Percentiles rank a stretch among this genome's conserved stretches.
Conservation (phyloP, 768 basidiomycete species). For the Amanita pallidorosea region DNA sequence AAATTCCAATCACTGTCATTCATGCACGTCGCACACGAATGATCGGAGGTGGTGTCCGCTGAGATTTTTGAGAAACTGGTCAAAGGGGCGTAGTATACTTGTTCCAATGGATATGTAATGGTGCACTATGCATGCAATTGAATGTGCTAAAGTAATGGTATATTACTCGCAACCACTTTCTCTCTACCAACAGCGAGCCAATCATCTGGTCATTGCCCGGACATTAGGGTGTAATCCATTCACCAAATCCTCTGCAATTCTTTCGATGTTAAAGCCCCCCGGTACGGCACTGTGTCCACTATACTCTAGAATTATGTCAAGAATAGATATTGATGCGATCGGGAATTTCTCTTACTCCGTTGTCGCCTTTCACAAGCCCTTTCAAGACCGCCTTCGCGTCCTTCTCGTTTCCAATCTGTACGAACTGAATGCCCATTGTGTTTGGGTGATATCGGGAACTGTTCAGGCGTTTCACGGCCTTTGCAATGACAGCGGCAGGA, state of each 20-base stretch:
- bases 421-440: conserved; percentile 20
- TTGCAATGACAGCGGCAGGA: conserved; percentile 12
- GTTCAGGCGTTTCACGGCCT: conserved; percentile 14
- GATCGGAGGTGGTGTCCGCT: too few relatives aligned
- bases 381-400: conserved; percentile 13
- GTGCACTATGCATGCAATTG: too few relatives aligned
- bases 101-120: too few relatives aligned
- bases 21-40: too few relatives aligned
- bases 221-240: conserved; percentile 22
- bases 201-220: conserved; percentile 10
- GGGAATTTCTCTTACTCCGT: conserved; percentile 13
- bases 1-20: too few relatives aligned
- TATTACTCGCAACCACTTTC: too few relatives aligned
- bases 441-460: too few relatives aligned
- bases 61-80: too few relatives aligned
- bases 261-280: conserved; percentile 16
- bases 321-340: too few relatives aligned
- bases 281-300: conserved; percentile 20
- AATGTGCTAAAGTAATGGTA: too few relatives aligned
- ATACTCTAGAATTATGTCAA: conserved; percentile 14
- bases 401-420: conserved; percentile 21
- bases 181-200: not conserved
- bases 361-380: conserved; percentile 16
- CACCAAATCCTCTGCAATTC: conserved; percentile 21
- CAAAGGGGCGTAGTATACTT: too few relatives aligned